Evolutionary conservation across 1,284 basidiomycete genomes (phyloP), one percentile per base, ranked within the genome.

Genomic region (Papiliotrema laurentii): DNA sequence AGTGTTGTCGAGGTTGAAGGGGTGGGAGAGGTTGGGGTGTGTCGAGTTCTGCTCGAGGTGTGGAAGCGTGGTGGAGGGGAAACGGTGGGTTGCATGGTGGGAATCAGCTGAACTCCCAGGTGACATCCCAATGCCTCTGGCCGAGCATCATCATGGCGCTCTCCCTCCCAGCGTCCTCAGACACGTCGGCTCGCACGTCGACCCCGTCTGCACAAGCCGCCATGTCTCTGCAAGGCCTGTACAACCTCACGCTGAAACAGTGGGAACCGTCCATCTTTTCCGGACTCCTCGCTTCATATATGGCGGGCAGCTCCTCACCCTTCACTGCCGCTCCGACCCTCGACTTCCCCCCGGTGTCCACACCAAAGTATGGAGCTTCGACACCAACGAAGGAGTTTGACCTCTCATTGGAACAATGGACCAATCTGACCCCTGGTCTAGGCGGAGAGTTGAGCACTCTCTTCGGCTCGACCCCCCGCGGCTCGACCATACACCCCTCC

Each of bases 1-100:
- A 66, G 63, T 40, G 54, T 60, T 6, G 55, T 71, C 3, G 64
- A 69, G 13, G 60, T 71, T 4, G 67, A 71, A n/a, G 66, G 61
- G 5, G 63, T 69, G 1, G 69, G 69, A n/a, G 47, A 53, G 28
- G 54, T 71, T 2, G 53, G 55, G 1, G 60, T 68, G 0, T 58
- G 61, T 3, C 51, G 60, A 22, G 47, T 71, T 2, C 43, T 71
- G 40, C 58, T 62, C 14, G 69, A 71, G 42, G 59, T 71, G 1
- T 71, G 69, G 69, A 64, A 61, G 45, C 45, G 69, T 25, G 69
- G 69, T 9, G 69, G 69, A 6, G 68, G 66, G 3, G 62, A 59
- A 30, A 48, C 56, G 7, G 69, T 70, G 45, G 61, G 68, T 59
- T 5, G 13, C 38, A 1, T 49, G 16, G 26, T 11, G 6, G 22